Conservation (phyloP, 139 green algal genomes). For the Pleodorina starrii region DNA sequence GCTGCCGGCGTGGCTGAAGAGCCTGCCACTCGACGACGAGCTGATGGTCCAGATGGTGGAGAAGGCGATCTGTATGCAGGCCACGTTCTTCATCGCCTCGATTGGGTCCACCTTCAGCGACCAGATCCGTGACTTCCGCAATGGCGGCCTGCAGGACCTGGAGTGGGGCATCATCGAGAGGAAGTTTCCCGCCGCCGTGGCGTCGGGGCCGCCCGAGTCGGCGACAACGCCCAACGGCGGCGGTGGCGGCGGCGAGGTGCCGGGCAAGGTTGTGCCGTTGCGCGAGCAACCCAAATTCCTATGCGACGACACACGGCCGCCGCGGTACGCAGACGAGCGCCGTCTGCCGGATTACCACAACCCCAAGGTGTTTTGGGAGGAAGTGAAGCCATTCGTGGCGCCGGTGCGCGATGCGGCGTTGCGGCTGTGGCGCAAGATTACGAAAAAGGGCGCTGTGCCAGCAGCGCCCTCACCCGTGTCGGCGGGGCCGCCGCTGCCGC, state of each 20-base stretch:
- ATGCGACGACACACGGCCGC: neutral
- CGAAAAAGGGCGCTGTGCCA: neutral
- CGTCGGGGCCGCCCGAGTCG: neutral
- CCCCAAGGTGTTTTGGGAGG: constrained; percentile 21
- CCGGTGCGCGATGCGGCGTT: neutral
- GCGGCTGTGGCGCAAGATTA: neutral
- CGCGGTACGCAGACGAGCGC: neutral
- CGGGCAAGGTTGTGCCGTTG: neutral
- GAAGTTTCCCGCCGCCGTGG: neutral
- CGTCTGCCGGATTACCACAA: constrained; percentile 29
- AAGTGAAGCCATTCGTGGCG: neutral
- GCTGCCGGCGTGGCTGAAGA: neutral
- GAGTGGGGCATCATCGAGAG: neutral
- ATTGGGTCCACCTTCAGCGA: constrained; percentile 41
- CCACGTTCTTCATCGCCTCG: constrained; percentile 28
- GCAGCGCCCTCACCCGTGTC: neutral
- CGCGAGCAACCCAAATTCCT: constrained; percentile 10
- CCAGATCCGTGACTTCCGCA: constrained; percentile 47
- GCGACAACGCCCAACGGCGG: neutral
- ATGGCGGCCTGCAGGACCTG: constrained; percentile 14
- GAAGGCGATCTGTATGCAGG: constrained; percentile 52
- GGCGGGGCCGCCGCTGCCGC: neutral
- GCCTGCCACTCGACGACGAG: constrained; percentile 17
- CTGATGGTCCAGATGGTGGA: constrained; percentile 56
- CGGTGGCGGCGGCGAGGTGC: neutral